Base-by-base conservation (phyloP, 306 rosid genomes). In the Dryas octopetala region DNA sequence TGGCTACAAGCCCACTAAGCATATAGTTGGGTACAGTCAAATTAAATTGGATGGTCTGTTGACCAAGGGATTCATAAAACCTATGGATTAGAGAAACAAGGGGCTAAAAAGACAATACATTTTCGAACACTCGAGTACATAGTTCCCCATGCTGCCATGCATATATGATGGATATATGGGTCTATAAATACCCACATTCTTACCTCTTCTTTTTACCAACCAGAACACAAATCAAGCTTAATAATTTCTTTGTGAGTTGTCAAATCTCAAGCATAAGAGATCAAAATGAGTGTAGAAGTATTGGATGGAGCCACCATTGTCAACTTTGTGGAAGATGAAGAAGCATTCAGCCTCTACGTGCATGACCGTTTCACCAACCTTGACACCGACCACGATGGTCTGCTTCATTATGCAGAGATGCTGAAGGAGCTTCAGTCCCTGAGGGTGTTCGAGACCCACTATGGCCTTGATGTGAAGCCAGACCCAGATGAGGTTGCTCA, bases 281-380 rank as follows among this genome's bases (percentile, higher is more conserved):
- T 32, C 41, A 86, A 85, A 48, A 92, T 88, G 97, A 90, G 97
- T 66, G 93, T 92, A 38, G 96, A 88, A 78, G 65, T 92, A 3
- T 45, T 92, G 64, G 91, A 92, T 79, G 88, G 86, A 61, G 85
- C 87, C 59, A 92, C 97, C 59, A 88, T 92, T 64, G 73, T 83
- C 51, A 85, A 70, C 74, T 92, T 90, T 52, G 74, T 92, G 47
- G 88, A 89, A 48, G 97, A 92, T 47, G 93, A 92, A 68, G 96
- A 83, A 67, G 97, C 90, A 1, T 92, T 92, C 60, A 59, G 48
- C 16, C 48, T 66, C 11, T 68, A 75, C 0, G 49, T 90, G 0
- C 7, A 74, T 10, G 84, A 79, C 8, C 82, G 76, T 57, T 92
- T 92, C 3, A 78, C 83, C n/a, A 47, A 28, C 17, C 97, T 92